A percentile compares a stretch with the other conserved stretches of the same genome.
Conservation (phyloP, 257 asterid genomes). For the Ligustrum vulgare region DNA sequence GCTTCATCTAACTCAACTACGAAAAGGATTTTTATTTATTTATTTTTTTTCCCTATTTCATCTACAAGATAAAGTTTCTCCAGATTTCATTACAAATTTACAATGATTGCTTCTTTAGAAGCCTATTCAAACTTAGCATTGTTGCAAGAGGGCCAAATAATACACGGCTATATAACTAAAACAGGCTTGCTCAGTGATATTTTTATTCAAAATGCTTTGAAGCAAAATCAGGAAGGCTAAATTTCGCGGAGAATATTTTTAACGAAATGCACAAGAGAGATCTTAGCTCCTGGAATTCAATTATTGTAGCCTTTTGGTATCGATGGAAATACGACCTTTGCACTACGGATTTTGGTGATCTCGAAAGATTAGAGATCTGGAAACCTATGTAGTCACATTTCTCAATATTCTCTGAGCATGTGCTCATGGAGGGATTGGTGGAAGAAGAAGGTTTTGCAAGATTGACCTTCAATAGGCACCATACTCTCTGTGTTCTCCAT, state of each 20-base stretch:
- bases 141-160: constrained; percentile 31
- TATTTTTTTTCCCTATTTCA: background rate
- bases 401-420: constrained; percentile 42
- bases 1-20: too few relatives aligned
- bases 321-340: constrained; percentile 38
- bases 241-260: constrained; percentile 36
- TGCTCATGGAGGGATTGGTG: constrained; percentile 42
- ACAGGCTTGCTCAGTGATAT: constrained; percentile 37
- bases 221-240: constrained; percentile 43
- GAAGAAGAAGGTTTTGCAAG: constrained; percentile 35
- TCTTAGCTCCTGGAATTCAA: constrained; percentile 47
- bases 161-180: constrained; percentile 40
- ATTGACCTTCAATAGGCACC: constrained; percentile 44
- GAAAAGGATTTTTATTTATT: too few relatives aligned
- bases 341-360: constrained; percentile 13
- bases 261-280: constrained; percentile 42
- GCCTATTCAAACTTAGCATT: constrained; percentile 45
- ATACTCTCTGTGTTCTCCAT: constrained; percentile 44
- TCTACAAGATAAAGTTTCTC: constrained; percentile 19
- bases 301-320: constrained; percentile 47
- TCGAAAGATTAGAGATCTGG: constrained; percentile 11
- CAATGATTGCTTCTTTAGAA: constrained; percentile 38
- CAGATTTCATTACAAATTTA: constrained; percentile 50
- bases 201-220: constrained; percentile 47
- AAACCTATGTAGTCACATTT: constrained; percentile 37